A percentile compares a stretch with the other conserved stretches of the same genome.
These are phyloP conservation scores for Laetiporus sulphureus DNA, from an alignment of 1,284 basidiomycete species.

Conservation along the genomic window DNA sequence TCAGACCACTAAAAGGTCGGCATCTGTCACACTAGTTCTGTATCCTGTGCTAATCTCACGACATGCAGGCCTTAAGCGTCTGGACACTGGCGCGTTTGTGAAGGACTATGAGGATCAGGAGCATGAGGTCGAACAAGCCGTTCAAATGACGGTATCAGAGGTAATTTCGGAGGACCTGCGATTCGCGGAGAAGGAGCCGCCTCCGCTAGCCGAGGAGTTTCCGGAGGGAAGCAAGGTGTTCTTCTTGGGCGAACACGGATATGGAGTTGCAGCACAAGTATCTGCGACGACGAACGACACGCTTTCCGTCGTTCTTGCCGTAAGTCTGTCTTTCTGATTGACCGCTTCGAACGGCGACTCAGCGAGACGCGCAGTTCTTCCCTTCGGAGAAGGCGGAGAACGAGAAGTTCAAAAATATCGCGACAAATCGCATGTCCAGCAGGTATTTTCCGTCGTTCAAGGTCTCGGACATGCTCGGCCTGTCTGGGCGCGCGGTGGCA, in stretches of 20 bases:
- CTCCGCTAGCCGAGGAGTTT: slow-evolving; percentile 84
- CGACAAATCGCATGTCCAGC: slow-evolving; percentile 45
- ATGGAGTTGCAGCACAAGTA: slow-evolving; percentile 93
- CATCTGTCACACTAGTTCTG: slow-evolving; percentile 3
- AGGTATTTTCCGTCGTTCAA: slow-evolving; percentile 76
- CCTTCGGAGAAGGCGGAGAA: slow-evolving; percentile 76
- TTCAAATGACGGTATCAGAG: slow-evolving; percentile 76
- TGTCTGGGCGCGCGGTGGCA: slow-evolving; percentile 74
- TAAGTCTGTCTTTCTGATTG: slow-evolving; percentile 22
- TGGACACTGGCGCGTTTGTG: slow-evolving; percentile 86
- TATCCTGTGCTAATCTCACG: slow-evolving; percentile 4
- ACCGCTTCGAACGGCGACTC: neutral
- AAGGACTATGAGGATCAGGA: slow-evolving; percentile 89
- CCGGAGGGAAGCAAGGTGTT: slow-evolving; percentile 89
- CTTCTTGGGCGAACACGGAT: slow-evolving; percentile 90
- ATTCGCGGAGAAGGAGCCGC: slow-evolving; percentile 77
- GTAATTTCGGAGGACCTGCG: slow-evolving; percentile 87
- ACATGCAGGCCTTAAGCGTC: slow-evolving; percentile 72
- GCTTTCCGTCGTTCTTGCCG: slow-evolving; percentile 77
- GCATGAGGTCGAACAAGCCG: slow-evolving; percentile 80
- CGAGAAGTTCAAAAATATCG: slow-evolving; percentile 67
- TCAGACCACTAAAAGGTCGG: slow-evolving; percentile 81
- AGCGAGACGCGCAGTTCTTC: slow-evolving; percentile 60
- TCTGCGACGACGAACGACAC: slow-evolving; percentile 58
- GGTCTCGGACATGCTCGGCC: slow-evolving; percentile 62